phyloP scores from a whole-genome alignment of 2,329 filamentous ascomycete genomes.

The Trichoderma sp. region DNA sequence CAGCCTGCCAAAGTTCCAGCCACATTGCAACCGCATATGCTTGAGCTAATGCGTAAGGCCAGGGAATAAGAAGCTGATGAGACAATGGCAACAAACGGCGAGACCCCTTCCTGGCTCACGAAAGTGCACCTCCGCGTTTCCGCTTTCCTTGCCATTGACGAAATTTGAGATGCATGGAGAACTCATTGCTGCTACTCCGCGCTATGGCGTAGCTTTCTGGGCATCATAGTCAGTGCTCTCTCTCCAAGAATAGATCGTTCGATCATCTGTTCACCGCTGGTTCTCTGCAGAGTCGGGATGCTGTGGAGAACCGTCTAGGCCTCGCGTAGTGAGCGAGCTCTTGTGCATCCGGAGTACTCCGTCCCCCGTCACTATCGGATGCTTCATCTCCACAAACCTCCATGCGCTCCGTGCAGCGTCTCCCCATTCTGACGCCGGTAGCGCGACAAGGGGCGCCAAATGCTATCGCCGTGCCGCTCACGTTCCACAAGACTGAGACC shows the following conservation, averaged over 20 bases:
- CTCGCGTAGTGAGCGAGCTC: slow-evolving; percentile 14
- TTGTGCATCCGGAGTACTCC: slow-evolving; percentile 19
- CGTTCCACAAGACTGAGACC: slow-evolving; percentile 19
- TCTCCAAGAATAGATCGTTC: slow-evolving; percentile 10
- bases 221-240: not conserved
- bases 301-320: slow-evolving; percentile 18
- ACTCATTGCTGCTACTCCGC: not conserved
- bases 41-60: not conserved
- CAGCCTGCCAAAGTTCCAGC: not conserved
- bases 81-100: not conserved
- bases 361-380: slow-evolving; percentile 19
- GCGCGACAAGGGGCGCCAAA: slow-evolving; percentile 19
- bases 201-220: not conserved
- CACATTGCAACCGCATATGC: not conserved
- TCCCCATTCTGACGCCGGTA: slow-evolving; percentile 21
- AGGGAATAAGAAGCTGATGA: not conserved
- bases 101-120: not conserved
- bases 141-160: not conserved
- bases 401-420: slow-evolving; percentile 18
- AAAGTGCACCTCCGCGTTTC: not conserved
- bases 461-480: slow-evolving; percentile 19
- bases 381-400: slow-evolving; percentile 14
- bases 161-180: no score
- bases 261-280: slow-evolving; percentile 20
- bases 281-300: slow-evolving; percentile 18